Base-by-base conservation (phyloP, 805 yeast species). In the Nakazawaea wyomingensis region DNA sequence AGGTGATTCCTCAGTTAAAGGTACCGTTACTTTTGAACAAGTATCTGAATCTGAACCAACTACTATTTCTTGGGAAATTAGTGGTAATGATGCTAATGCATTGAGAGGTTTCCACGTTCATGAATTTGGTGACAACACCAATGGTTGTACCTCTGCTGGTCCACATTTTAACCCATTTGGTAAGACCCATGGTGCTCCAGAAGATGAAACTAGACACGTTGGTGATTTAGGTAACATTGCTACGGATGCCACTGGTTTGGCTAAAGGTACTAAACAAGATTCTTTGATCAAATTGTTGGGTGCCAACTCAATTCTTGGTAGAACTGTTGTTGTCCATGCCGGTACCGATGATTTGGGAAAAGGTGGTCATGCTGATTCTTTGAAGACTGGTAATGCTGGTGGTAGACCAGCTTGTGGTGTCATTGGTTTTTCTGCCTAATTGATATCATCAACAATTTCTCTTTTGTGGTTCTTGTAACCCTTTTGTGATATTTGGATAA, bases 341-440 rank as follows among this genome's bases (percentile, higher is more conserved):
- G 98, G 96, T 61, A 72, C 78, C 53, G 97, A 90, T 64, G 97
- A 90, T 65, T 81, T 86, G 60, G 97, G 97, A 65, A 83, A 85
- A 74, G 96, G 96, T 68, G 95, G 89, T 50, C 80, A 82, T 62
- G 82, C 85, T 48, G 96, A 87, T 68, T 85, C 96, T 51, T 77
- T 85, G 71, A 88, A 84, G 74, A 89, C 96, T 54, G 97, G 97
- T 74, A 88, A 90, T 62, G 97, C 98, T 48, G 98, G 98, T 66
- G 90, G 84, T 54, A 89, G 98, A 81, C 86, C 93, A 55, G 98
- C 98, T 51, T 90, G 98, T 74, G 98, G 98, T 74, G 96, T 90
- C 61, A 89, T 90, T 72, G 97, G 97, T 52, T 57, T 82, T 50
- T 54, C 87, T 40, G 63, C 74, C 54, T 72, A 63, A 60, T 39